A percentile compares a stretch with the other conserved stretches of the same genome.
Conservation (phyloP, 2,329 filamentous ascomycete genomes). For the Pseudohalonectria lignicola region DNA sequence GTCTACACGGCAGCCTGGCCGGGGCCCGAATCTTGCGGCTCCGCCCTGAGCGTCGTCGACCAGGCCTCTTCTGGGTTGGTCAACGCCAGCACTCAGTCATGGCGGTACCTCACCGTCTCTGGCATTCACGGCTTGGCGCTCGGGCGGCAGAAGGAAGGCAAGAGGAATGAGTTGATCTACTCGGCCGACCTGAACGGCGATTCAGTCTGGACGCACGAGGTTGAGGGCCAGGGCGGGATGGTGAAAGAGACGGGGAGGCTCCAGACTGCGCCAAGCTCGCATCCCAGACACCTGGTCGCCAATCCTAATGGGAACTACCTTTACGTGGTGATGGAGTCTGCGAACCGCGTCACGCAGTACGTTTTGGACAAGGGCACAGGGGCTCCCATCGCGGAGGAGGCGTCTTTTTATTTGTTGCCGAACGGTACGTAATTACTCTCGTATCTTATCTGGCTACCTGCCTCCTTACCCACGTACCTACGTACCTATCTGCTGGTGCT, state of each 20-base stretch:
- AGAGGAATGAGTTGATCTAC: conserved; percentile 6
- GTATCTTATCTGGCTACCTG: too few relatives aligned
- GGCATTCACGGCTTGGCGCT: conserved; percentile 12
- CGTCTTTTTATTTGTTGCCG: conserved; percentile 7
- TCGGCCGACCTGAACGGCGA: conserved; percentile 11
- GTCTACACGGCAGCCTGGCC: conserved; percentile 10
- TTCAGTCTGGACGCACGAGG: conserved; percentile 10
- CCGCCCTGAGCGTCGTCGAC: conserved; percentile 6
- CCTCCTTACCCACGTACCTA: too few relatives aligned
- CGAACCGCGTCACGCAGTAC: conserved; percentile 7
- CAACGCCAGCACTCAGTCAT: conserved; percentile 3
- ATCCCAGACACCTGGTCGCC: conserved; percentile 7
- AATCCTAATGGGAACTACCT: conserved; percentile 9
- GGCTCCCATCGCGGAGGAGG: not conserved
- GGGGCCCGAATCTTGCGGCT: conserved; percentile 9
- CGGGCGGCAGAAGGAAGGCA: not conserved
- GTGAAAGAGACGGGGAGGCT: conserved; percentile 2
- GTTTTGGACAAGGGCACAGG: conserved; percentile 5
- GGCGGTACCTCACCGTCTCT: conserved; percentile 7
- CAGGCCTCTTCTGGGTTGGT: conserved; percentile 4
- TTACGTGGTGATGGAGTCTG: conserved; percentile 10
- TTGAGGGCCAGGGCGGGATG: conserved; percentile 4
- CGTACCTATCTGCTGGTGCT: too few relatives aligned
- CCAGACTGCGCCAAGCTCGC: not conserved
- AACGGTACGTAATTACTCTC: conserved; percentile 3